phyloP scores from a whole-genome alignment of 768 basidiomycete genomes.

The Macrolepiota fuliginosa region DNA sequence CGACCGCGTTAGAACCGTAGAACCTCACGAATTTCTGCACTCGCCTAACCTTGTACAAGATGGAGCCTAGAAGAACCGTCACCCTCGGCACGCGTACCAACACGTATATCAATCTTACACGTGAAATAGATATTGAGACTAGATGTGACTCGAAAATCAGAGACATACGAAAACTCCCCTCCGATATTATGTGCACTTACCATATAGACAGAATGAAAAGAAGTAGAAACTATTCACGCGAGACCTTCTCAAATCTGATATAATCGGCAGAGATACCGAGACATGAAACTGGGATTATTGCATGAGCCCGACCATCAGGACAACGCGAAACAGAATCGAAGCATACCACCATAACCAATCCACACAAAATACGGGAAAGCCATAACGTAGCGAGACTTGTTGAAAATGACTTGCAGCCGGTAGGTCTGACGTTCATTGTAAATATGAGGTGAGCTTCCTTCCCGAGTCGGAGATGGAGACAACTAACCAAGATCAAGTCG shows the following conservation, averaged over 20 bases:
- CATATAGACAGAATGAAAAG: conserved; percentile 1
- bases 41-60: background rate
- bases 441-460: background rate
- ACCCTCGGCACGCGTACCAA: background rate
- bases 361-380: background rate
- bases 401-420: background rate
- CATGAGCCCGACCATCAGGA: background rate
- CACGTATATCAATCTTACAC: background rate
- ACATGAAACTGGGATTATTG: background rate
- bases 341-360: background rate
- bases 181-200: background rate
- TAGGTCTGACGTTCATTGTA: background rate
- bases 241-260: background rate
- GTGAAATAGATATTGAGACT: conserved; percentile 7
- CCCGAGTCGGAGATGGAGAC: background rate
- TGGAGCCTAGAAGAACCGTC: background rate
- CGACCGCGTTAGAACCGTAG: background rate
- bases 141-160: too few species aligned
- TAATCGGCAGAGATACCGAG: background rate
- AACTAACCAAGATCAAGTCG: conserved; percentile 1
- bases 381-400: background rate
- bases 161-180: background rate
- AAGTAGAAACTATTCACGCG: background rate
- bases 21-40: background rate
- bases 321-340: too few species aligned